Evolutionary conservation across 139 green algal genomes (phyloP), one percentile per base, ranked within the genome.

Genomic region (Chlorella sp.): DNA sequence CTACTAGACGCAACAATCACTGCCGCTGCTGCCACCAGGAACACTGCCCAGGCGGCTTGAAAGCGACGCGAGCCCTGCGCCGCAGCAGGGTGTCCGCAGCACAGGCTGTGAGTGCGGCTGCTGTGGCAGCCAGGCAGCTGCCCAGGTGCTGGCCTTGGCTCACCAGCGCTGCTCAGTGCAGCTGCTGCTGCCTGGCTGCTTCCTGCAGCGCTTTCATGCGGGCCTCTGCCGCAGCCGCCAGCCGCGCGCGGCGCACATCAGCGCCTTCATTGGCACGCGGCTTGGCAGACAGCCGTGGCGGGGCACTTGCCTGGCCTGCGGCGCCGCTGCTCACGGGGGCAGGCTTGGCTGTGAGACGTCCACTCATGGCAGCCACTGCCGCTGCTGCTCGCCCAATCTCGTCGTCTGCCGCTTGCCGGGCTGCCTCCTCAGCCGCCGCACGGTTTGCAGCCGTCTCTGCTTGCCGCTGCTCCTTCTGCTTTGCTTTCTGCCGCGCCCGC

Each of bases 191-290:
- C 70, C 87, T 70, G 6, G 88, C 69, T 16, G 85, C 86, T 41
- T 73, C 86, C 69, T 93, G 82, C 83, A 97, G 80, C 38, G 91
- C 90, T 74, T 92, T 90, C 88, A 91, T 90, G 84, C 94, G 89
- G 6, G 93, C 93, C 88, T 98, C 95, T 28, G 95, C 95, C 9
- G 95, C 95, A 38, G 92, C 91, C 6, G 95, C 95, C 90, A 94
- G 86, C 74, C 89, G 86, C 73, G 95, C 94, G 12, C 94, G 64
- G 63, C 85, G 80, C 60, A 85, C 41, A 1, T 87, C 87, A 3
- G 89, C 38, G 25, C 95, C 90, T 78, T 90, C 91, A 12, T 91
- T 81, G 13, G 56, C 73, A 32, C 90, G 38, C 73, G 91, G 39
- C 83, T 82, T 63, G 86, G 80, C 62, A 63, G 63, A 60, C 79